Evolutionary conservation across 352 stramenopile species (phyloP).

Genomic region (Pythium rishiriense): DNA sequence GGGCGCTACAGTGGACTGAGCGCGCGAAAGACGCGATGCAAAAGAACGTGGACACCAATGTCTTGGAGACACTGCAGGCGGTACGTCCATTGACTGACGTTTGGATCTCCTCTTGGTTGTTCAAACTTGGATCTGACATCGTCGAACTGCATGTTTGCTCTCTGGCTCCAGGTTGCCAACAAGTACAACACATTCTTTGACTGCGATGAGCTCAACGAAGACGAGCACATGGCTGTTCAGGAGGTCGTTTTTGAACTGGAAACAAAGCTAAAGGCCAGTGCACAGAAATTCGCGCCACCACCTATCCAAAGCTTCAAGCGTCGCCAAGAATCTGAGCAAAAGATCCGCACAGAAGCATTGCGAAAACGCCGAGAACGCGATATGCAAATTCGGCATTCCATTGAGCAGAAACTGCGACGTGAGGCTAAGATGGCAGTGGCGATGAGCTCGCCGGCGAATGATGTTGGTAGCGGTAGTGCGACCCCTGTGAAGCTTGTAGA

Average conservation of each 20-base stretch:
- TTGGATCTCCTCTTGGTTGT: too few species aligned
- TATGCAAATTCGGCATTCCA: slow-evolving; percentile 59
- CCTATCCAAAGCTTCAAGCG: slow-evolving; percentile 86
- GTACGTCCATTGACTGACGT: too few species aligned
- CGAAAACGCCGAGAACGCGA: slow-evolving; percentile 76
- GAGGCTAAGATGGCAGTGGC: slow-evolving; percentile 2
- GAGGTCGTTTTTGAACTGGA: slow-evolving; percentile 71
- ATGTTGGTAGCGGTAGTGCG: slow-evolving; percentile 17
- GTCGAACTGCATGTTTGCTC: slow-evolving; percentile 5
- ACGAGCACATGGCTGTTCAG: slow-evolving; percentile 65
- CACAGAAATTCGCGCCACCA: slow-evolving; percentile 55
- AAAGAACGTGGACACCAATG: slow-evolving; percentile 32
- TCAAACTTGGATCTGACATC: neutral
- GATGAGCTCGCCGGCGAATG: slow-evolving; percentile 28
- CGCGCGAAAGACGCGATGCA: slow-evolving; percentile 49
- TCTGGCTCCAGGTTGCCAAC: slow-evolving; percentile 49
- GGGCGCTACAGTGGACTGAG: slow-evolving; percentile 54
- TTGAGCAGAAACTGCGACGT: slow-evolving; percentile 49
- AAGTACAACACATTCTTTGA: slow-evolving; percentile 83
- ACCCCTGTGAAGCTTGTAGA: slow-evolving; percentile 14
- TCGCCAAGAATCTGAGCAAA: slow-evolving; percentile 73
- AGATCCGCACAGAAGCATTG: slow-evolving; percentile 66
- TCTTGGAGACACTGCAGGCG: slow-evolving; percentile 53
- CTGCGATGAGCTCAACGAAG: slow-evolving; percentile 39
- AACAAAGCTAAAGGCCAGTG: slow-evolving; percentile 42